phyloP scores from a whole-genome alignment of 2,329 filamentous ascomycete genomes.

The Trichoderma breve region DNA sequence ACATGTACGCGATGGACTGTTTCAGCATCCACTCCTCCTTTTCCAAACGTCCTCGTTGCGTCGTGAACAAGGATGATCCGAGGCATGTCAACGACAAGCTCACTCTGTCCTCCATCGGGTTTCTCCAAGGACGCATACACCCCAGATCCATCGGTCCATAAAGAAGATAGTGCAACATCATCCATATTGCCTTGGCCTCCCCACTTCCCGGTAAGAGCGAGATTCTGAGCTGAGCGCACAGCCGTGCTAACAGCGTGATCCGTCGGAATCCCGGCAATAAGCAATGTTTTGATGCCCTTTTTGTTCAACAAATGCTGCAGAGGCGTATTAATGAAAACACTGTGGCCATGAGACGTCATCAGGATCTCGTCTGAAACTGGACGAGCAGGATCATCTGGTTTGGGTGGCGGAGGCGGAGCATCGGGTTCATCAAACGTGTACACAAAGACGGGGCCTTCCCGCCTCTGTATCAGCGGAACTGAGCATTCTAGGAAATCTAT shows the following conservation, averaged over 20 bases:
- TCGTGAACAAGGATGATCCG: conserved; percentile 22
- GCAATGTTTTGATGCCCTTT: conserved; percentile 20
- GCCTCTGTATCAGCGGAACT: not conserved
- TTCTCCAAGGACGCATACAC: conserved; percentile 9
- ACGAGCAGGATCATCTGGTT: not conserved
- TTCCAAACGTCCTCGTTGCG: conserved; percentile 20
- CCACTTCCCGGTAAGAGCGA: conserved; percentile 22
- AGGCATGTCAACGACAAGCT: conserved; percentile 22
- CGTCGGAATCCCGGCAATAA: conserved; percentile 19
- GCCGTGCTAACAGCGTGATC: conserved; percentile 22
- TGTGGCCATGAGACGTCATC: conserved; percentile 8
- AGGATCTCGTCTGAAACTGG: not conserved
- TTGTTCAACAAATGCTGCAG: conserved; percentile 13
- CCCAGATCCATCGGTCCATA: conserved; percentile 19
- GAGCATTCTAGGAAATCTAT: conserved; percentile 22
- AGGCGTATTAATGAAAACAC: conserved; percentile 19
- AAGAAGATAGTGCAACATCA: not conserved
- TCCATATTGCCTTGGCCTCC: conserved; percentile 21
- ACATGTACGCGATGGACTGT: conserved; percentile 21
- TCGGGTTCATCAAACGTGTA: not conserved
- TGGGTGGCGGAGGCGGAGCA: not conserved
- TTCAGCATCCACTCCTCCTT: conserved; percentile 20
- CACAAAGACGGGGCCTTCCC: not conserved
- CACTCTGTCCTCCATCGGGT: not conserved
- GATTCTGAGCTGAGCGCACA: conserved; percentile 21